These are phyloP conservation scores for Cladosporium halotolerans DNA, from an alignment of 2,329 filamentous ascomycete species.

Conservation along the genomic window DNA sequence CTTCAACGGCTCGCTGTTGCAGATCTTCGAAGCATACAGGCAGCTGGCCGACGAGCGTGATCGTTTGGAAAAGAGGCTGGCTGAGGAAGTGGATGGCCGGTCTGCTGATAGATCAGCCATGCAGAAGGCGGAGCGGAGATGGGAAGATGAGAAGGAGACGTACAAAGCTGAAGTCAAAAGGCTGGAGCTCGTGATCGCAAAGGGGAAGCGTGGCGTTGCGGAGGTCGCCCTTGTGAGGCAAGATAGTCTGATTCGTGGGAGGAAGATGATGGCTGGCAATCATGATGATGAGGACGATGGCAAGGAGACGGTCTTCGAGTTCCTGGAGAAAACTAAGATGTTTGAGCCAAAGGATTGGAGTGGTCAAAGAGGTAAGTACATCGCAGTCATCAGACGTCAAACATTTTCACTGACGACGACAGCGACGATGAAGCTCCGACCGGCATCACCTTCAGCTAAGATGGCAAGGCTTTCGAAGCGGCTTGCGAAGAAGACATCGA, in stretches of 20 bases:
- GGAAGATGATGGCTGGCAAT: conserved; percentile 16
- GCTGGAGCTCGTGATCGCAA: conserved; percentile 39
- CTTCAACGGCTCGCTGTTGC: conserved; percentile 35
- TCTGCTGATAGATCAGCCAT: conserved; percentile 19
- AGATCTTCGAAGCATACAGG: conserved; percentile 39
- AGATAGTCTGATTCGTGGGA: conserved; percentile 33
- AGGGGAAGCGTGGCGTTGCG: conserved; percentile 35
- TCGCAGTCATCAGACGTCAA: not conserved
- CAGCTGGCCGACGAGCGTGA: conserved; percentile 32
- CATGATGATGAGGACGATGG: conserved; percentile 16
- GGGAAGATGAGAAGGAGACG: conserved; percentile 28
- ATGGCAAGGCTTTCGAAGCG: conserved; percentile 36
- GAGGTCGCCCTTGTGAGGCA: conserved; percentile 38
- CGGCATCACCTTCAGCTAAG: conserved; percentile 32
- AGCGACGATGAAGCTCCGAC: conserved; percentile 24
- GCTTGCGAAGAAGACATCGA: conserved; percentile 33
- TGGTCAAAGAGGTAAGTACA: conserved; percentile 26
- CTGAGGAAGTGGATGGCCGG: conserved; percentile 23
- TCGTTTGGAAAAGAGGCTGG: conserved; percentile 23
- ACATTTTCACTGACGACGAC: conserved; percentile 14
- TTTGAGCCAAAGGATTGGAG: conserved; percentile 22
- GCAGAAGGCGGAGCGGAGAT: conserved; percentile 28
- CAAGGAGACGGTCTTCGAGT: conserved; percentile 30
- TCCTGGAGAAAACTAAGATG: conserved; percentile 24
- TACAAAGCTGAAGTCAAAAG: conserved; percentile 39